Evolutionary conservation across 306 rosid species (phyloP).

Genomic region (Cajanus cajan): DNA sequence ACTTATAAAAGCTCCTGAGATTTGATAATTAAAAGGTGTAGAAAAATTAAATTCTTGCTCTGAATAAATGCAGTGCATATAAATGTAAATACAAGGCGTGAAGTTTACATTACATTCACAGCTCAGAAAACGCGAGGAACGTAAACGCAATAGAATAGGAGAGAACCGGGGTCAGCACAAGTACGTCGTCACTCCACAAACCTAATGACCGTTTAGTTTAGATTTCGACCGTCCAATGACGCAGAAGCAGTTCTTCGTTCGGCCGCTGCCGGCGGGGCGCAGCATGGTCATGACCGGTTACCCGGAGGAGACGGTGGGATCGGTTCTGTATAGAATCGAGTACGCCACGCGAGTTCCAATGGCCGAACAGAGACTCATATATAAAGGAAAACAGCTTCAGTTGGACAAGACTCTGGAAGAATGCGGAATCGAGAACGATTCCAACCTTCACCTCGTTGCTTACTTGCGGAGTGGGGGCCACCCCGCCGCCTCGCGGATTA

Average conservation of each 20-base stretch:
- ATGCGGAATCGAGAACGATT: constrained; percentile 65
- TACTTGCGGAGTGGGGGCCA: constrained; percentile 55
- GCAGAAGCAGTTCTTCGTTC: constrained; percentile 56
- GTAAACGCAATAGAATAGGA: too few species aligned
- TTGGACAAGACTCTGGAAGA: constrained; percentile 51
- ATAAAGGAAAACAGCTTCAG: constrained; percentile 64
- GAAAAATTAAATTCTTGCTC: too few species aligned
- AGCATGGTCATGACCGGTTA: constrained; percentile 57
- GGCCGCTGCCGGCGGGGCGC: constrained; percentile 44
- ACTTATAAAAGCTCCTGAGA: too few species aligned
- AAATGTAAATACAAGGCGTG: too few species aligned
- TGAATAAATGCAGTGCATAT: too few species aligned
- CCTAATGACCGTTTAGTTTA: too few species aligned
- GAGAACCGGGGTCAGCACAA: too few species aligned
- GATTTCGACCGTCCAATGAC: too few species aligned
- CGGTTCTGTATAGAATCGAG: constrained; percentile 46
- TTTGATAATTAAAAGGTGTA: too few species aligned
- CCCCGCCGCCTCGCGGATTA: constrained; percentile 46
- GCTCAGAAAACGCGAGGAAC: too few species aligned
- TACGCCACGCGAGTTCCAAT: constrained; percentile 47
- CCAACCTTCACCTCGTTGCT: constrained; percentile 58
- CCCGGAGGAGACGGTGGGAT: constrained; percentile 51
- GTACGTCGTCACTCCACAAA: too few species aligned
- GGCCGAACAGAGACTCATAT: constrained; percentile 54
- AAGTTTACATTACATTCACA: too few species aligned